Conservation (phyloP, 2,329 filamentous ascomycete genomes). For the Aureobasidium sp. region DNA sequence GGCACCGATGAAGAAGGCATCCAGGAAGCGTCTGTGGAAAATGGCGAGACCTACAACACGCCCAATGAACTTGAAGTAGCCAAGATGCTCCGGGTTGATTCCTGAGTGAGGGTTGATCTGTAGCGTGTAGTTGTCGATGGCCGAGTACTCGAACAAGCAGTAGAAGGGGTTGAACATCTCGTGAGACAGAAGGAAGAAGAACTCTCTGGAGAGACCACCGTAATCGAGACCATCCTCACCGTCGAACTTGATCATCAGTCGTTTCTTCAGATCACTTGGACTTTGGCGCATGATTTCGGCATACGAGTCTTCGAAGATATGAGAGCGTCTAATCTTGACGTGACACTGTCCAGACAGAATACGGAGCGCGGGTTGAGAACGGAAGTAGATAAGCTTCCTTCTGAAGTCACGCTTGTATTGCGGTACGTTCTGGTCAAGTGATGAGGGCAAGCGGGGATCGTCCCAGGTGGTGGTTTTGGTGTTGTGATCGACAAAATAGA, state of each 20-base stretch:
- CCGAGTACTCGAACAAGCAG: conserved; percentile 98
- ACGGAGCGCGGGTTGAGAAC: conserved; percentile 90
- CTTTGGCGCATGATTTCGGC: conserved; percentile 97
- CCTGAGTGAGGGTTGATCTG: conserved; percentile 99
- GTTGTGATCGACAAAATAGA: conserved; percentile 99
- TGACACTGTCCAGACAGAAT: conserved; percentile 96
- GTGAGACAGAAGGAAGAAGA: conserved; percentile 98
- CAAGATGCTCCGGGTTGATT: conserved; percentile 97
- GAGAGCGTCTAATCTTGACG: conserved; percentile 90
- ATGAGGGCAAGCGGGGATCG: conserved; percentile 88
- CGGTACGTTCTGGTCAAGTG: conserved; percentile 93
- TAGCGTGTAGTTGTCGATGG: conserved; percentile 98
- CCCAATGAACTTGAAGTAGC: conserved; percentile 99
- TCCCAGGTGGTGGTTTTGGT: conserved; percentile 99
- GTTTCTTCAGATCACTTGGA: conserved; percentile 92
- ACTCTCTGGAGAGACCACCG: conserved; percentile 93
- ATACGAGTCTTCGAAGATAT: conserved; percentile 98
- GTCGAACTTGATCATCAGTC: conserved; percentile 99
- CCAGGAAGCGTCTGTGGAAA: conserved; percentile 94
- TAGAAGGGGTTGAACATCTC: conserved; percentile 99
- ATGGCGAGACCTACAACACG: conserved; percentile 94
- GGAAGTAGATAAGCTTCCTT: conserved; percentile 97
- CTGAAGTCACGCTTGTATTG: conserved; percentile 99
- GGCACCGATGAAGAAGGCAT: conserved; percentile 98
- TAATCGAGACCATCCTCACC: conserved; percentile 98